phyloP scores from a whole-genome alignment of 768 basidiomycete genomes.

The Boletus tomentosulus region DNA sequence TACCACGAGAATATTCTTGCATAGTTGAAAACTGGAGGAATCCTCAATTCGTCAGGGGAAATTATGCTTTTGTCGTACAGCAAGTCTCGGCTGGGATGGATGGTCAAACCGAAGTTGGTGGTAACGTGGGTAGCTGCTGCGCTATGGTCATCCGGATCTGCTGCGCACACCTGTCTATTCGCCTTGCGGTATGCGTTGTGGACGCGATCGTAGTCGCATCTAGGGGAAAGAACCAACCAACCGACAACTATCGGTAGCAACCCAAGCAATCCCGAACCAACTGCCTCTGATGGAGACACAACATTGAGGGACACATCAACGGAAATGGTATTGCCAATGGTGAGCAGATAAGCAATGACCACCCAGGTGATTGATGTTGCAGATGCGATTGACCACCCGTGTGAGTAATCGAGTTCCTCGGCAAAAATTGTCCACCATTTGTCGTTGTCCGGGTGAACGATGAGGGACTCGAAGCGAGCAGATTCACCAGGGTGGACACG shows the following conservation, averaged over 20 bases:
- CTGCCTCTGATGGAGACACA: no score
- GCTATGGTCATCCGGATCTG: no score
- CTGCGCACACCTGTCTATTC: background rate
- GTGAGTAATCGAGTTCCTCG: slow-evolving; percentile 34
- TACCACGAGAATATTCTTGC: slow-evolving; percentile 22
- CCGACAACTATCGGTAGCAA: slow-evolving; percentile 38
- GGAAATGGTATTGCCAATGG: background rate
- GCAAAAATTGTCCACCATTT: slow-evolving; percentile 36
- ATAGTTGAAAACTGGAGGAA: slow-evolving; percentile 24
- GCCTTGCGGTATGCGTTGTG: slow-evolving; percentile 14
- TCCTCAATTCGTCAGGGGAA: slow-evolving; percentile 24
- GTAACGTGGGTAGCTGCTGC: no score
- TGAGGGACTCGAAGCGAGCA: slow-evolving; percentile 17
- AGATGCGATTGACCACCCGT: slow-evolving; percentile 39
- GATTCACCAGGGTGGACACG: slow-evolving; percentile 22
- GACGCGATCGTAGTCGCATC: slow-evolving; percentile 35
- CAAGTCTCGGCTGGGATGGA: slow-evolving; percentile 5
- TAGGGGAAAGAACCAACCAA: slow-evolving; percentile 39
- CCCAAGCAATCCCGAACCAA: slow-evolving; percentile 40
- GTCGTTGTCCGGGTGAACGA: slow-evolving; percentile 40
- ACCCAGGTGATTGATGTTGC: slow-evolving; percentile 42
- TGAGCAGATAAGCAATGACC: slow-evolving; percentile 35
- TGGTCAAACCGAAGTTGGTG: slow-evolving; percentile 9
- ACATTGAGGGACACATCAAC: no score
- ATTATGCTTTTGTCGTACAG: background rate